These are phyloP conservation scores for Syzygium aqueum DNA, from an alignment of 345 rosid species.

Conservation along the genomic window DNA sequence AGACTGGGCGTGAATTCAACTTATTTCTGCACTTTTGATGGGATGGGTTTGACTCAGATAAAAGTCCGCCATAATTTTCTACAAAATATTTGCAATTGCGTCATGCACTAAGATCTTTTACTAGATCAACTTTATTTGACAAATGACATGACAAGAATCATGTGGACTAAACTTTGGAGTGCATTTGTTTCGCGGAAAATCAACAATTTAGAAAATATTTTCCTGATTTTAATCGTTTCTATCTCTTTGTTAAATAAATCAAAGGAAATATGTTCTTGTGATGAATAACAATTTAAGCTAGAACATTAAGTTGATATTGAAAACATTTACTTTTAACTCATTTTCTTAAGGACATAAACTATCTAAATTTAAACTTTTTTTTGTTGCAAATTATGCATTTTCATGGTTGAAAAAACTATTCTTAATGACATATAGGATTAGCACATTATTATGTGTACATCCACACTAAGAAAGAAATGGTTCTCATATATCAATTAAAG, in stretches of 20 bases:
- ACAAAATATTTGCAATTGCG: background rate
- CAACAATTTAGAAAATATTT: background rate
- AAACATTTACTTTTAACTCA: background rate
- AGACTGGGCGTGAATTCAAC: background rate
- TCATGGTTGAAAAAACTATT: background rate
- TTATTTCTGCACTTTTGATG: background rate
- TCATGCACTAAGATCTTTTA: background rate
- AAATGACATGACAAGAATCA: background rate
- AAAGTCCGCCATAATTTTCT: background rate
- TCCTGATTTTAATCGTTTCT: background rate
- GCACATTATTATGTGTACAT: too few relatives aligned
- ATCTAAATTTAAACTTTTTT: background rate
- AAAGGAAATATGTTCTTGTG: background rate
- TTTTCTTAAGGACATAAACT: background rate
- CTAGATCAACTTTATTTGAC: background rate
- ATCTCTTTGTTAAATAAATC: background rate
- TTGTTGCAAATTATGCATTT: background rate
- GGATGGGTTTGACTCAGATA: background rate
- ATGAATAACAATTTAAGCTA: background rate
- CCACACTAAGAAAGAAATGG: too few relatives aligned
- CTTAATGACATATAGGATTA: too few relatives aligned
- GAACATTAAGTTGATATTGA: background rate
- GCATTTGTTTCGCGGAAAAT: background rate
- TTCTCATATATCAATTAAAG: background rate
- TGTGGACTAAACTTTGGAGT: background rate